These are phyloP conservation scores for Chaetomidium leptoderma DNA, from an alignment of 495 filamentous ascomycete species.

Conservation along the genomic window DNA sequence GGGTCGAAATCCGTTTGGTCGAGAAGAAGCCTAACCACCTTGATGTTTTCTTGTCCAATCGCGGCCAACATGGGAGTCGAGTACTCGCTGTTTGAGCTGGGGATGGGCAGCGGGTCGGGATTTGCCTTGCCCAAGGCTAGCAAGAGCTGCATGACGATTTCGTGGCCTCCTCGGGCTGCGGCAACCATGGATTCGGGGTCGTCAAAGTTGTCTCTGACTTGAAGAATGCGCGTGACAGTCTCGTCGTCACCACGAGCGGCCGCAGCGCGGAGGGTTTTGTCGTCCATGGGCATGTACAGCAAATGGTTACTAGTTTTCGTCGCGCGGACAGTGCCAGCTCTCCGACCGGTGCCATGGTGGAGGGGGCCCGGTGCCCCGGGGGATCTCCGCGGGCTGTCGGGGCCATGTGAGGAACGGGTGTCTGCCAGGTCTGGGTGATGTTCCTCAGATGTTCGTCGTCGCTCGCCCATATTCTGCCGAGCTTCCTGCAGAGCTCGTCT, in stretches of 20 bases:
- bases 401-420: conserved; percentile 61
- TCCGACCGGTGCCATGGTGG: conserved; percentile 34
- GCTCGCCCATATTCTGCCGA: conserved; percentile 45
- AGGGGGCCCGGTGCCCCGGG: conserved; percentile 44
- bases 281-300: conserved; percentile 53
- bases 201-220: conserved; percentile 62
- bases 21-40: conserved; percentile 74
- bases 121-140: conserved; percentile 75
- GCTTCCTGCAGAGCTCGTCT: conserved; percentile 51
- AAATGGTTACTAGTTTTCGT: conserved; percentile 54
- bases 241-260: conserved; percentile 78
- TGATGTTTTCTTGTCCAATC: conserved; percentile 83
- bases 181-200: conserved; percentile 83
- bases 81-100: conserved; percentile 47
- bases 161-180: conserved; percentile 88
- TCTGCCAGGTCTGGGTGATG: conserved; percentile 51
- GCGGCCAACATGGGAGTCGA: conserved; percentile 91
- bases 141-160: conserved; percentile 77
- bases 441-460: conserved; percentile 62
- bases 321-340: conserved; percentile 44
- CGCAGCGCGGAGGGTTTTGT: conserved; percentile 71
- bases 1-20: conserved; percentile 76
- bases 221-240: conserved; percentile 73
- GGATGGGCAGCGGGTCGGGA: conserved; percentile 67
- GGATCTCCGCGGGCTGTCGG: conserved; percentile 63